A percentile compares a stretch with the other conserved stretches of the same genome.
Conservation (phyloP, 1,284 basidiomycete genomes). For the Lentinula novae-zelandiae region DNA sequence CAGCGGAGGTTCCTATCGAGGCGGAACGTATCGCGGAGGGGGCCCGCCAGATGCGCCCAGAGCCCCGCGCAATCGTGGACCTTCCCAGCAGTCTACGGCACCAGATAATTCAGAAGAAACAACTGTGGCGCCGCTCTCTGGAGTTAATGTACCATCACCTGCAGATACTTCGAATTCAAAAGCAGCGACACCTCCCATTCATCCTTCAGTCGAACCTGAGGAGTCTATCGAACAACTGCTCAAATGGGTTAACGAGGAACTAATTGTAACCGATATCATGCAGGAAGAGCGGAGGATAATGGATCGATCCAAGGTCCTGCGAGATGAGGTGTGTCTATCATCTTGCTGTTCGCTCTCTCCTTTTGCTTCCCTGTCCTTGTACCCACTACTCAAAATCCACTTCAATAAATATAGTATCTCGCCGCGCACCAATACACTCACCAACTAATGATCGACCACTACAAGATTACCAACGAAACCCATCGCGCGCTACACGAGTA, state of each 20-base stretch:
- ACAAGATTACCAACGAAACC: conserved; percentile 27
- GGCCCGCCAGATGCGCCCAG: neutral
- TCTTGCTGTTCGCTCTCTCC: neutral
- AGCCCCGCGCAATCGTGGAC: conserved; percentile 7
- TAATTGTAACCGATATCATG: neutral
- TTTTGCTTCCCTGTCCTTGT: neutral
- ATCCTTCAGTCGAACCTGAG: neutral
- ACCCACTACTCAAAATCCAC: neutral
- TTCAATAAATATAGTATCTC: neutral
- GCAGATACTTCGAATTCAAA: neutral
- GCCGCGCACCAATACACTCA: neutral
- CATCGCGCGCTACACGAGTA: conserved; percentile 57
- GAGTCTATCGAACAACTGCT: neutral
- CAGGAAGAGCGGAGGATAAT: neutral
- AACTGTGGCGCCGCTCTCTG: neutral
- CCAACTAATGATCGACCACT: conserved; percentile 2
- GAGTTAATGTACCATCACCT: neutral
- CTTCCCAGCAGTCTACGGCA: neutral
- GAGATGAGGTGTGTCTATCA: neutral
- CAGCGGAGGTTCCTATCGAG: neutral
- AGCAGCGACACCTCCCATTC: neutral
- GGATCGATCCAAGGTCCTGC: neutral
- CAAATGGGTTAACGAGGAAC: neutral
- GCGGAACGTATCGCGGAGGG: neutral
- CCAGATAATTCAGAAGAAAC: neutral